Evolutionary conservation across 306 rosid species (phyloP).

Genomic region (Castanospermum australe): DNA sequence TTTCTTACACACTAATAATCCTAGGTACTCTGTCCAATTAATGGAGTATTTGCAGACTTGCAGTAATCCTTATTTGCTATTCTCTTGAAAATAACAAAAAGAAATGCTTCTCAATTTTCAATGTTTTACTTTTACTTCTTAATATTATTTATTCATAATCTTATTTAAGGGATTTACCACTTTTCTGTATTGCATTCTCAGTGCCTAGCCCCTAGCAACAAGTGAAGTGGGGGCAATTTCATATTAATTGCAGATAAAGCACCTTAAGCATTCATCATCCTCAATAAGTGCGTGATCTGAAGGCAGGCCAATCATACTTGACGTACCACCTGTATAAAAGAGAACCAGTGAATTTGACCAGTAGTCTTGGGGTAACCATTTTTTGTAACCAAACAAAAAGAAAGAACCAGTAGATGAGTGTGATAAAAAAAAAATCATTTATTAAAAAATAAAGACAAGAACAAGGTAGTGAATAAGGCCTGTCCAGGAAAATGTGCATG

Average conservation of each 20-base stretch:
- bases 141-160: not conserved
- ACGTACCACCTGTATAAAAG: conserved; percentile 65
- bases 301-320: conserved; percentile 90
- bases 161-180: not conserved
- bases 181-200: not conserved
- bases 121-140: not conserved
- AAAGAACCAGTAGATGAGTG: conserved; percentile 20
- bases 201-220: conserved; percentile 19
- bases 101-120: not conserved
- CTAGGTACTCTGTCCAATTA: not conserved
- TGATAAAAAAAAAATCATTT: not conserved
- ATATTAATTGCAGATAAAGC: conserved; percentile 18
- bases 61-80: conserved; percentile 10
- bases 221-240: not conserved
- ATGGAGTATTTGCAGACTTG: not conserved
- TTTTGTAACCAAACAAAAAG: too few species aligned
- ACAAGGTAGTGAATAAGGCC: not conserved
- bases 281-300: conserved; percentile 88
- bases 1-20: not conserved
- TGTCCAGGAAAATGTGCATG: not conserved
- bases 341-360: too few species aligned
- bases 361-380: too few species aligned
- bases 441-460: not conserved
- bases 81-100: not conserved
- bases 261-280: conserved; percentile 93